Base-by-base conservation (phyloP, 106 monocot genomes). In the Ottelia alismoides region DNA sequence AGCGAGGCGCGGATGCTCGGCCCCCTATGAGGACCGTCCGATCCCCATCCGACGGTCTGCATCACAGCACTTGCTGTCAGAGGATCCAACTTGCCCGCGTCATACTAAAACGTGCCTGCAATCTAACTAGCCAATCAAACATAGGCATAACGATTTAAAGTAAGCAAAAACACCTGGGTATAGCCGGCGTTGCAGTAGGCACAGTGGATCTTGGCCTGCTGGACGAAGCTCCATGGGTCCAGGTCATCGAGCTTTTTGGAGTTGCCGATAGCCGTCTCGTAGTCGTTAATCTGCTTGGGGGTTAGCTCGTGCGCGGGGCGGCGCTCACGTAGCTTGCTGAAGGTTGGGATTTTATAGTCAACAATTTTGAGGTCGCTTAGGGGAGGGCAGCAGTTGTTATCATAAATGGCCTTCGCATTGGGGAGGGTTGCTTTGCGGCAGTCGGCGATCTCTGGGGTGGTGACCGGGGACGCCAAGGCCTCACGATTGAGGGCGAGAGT, bases 191-290 rank as follows among this genome's bases (percentile, higher is more conserved):
- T 31, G 50, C 70, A 70, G 56, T 70, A 63, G 24, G 70, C 70
- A 47, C 72, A 72, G 58, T 78, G 77, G 11, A 81, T 54, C 31
- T 68, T 68, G 11, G 76, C 63, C 52, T 76, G 75, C 51, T 65
- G 76, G 1, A 9, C 25, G 55, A 76, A 76, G 63, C 49, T 76
- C 20, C 75, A 63, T 0, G 80, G 80, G 55, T 81, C 67, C 19
- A 68, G 45, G n/a, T 31, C 56, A 4, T 75, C 76, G 23, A 81
- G 49, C 12, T 25, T 51, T 47, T 51, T 71, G 72, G 76, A 72
- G 21, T 64, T 43, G 60, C 35, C 50, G 2, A 72, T 40, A 2
- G 80, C 80, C 55, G 48, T 68, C 27, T 22, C 32, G 30, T 81
- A 76, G 68, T 76, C 76, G 27, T 32, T 64, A 3, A 68, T 21